Conservation (phyloP, 2,329 filamentous ascomycete species). For the Cytospora schulzeri region DNA sequence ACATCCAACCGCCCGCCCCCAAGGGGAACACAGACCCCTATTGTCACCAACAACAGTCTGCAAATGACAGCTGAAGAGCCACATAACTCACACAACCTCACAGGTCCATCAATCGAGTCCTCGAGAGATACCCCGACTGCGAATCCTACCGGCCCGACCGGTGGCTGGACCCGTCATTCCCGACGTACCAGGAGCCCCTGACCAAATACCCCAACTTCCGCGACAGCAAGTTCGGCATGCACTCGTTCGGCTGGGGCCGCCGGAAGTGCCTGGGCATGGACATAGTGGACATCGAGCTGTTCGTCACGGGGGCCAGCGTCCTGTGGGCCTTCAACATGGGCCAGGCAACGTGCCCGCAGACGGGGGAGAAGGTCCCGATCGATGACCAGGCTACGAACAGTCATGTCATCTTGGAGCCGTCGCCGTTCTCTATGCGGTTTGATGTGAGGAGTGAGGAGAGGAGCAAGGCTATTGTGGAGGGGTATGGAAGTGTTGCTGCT, state of each 20-base stretch:
- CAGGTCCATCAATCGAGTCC: slow-evolving; percentile 61
- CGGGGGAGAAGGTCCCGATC: slow-evolving; percentile 46
- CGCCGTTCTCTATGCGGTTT: slow-evolving; percentile 49
- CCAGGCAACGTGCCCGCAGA: slow-evolving; percentile 44
- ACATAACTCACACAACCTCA: neutral
- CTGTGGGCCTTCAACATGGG: slow-evolving; percentile 53
- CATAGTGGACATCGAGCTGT: slow-evolving; percentile 62
- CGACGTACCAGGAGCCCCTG: slow-evolving; percentile 67
- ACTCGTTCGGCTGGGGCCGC: slow-evolving; percentile 66
- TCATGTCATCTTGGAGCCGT: slow-evolving; percentile 56
- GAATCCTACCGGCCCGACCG: slow-evolving; percentile 64
- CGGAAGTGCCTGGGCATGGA: slow-evolving; percentile 64
- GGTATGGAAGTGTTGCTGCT: slow-evolving; percentile 39
- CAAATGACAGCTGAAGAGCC: neutral
- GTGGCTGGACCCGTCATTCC: slow-evolving; percentile 64
- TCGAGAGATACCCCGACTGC: slow-evolving; percentile 62
- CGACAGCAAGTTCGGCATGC: slow-evolving; percentile 55
- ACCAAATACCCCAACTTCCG: slow-evolving; percentile 64
- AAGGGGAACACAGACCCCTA: neutral
- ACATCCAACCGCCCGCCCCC: neutral
- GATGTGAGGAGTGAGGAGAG: slow-evolving; percentile 44
- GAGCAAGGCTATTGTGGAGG: slow-evolving; percentile 41
- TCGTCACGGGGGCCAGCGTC: slow-evolving; percentile 49
- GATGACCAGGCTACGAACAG: slow-evolving; percentile 54
- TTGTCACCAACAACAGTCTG: neutral